Base-by-base conservation (phyloP, 805 yeast species). In the Kazachstania africana region DNA sequence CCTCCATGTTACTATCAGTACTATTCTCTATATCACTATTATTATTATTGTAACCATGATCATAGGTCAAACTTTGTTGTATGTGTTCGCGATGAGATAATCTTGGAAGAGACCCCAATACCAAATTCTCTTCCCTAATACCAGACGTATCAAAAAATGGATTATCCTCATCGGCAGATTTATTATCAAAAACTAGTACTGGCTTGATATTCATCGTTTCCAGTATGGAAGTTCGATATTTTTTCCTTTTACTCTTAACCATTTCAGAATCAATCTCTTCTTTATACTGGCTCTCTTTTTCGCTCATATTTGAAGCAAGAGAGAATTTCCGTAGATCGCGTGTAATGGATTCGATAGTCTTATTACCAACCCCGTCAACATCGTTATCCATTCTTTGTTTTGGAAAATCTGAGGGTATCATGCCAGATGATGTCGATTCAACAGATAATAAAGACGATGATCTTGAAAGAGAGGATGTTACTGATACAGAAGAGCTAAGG, bases 151-250 rank as follows among this genome's bases (percentile, higher is more conserved):
- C 39, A 30, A 41, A 38, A 24, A 43, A 37, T 4, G 51, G 49
- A 28, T 45, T 48, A 5, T 28, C 28, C 25, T 41, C 39, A 10
- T 43, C 44, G 23, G 39, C 39, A 10, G 42, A 43, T 24, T 3
- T 20, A 5, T 32, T 41, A 5, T 44, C 42, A 19, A 53, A 53
- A 21, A 61, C 47, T 24, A 60, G 40, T 2, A 61, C 50, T 0
- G 68, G 64, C 29, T 53, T 53, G 15, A 62, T 46, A 36, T 63
- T 62, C 62, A 63, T 53, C 32, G 59, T 62, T n/a, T 59, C 55
- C 38, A 60, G 44, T 10, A 63, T 12, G 3, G 31, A 12, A 5
- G n/a, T 10, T 5, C n/a, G 16, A 8, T 5, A 16, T 16, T 10
- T 17, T 8, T 26, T 22, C 26, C 12, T 16, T 17, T 18, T 18